A percentile compares a stretch with the other conserved stretches of the same genome.
phyloP scores from a whole-genome alignment of 352 stramenopile genomes.

The Phytophthora citricola region DNA sequence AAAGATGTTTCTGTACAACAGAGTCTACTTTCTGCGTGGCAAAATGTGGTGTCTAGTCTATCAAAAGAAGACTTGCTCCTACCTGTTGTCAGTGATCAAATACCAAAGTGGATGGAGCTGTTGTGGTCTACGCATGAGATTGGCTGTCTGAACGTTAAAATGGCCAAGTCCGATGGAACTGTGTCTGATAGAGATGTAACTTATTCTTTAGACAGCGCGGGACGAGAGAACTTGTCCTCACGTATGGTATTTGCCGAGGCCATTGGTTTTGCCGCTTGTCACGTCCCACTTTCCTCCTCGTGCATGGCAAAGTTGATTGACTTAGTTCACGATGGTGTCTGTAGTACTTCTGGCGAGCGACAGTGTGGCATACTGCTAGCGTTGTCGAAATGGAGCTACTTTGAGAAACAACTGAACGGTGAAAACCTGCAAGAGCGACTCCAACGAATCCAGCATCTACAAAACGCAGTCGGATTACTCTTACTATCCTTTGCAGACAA shows the following conservation, averaged over 20 bases:
- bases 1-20: constrained; percentile 33
- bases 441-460: constrained; percentile 30
- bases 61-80: constrained; percentile 32
- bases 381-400: constrained; percentile 58
- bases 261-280: constrained; percentile 48
- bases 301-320: constrained; percentile 31
- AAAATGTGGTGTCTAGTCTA: constrained; percentile 39
- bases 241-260: constrained; percentile 69
- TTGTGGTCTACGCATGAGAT: constrained; percentile 59
- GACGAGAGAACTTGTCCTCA: constrained; percentile 29
- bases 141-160: constrained; percentile 34
- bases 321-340: constrained; percentile 37
- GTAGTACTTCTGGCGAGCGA: constrained; percentile 51
- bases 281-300: constrained; percentile 30
- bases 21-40: constrained; percentile 52
- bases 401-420: constrained; percentile 38
- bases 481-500: constrained; percentile 50
- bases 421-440: constrained; percentile 3
- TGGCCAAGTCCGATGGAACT: constrained; percentile 3
- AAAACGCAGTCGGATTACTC: constrained; percentile 25
- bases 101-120: constrained; percentile 53
- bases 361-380: constrained; percentile 68
- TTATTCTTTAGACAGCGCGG: constrained; percentile 3
- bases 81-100: constrained; percentile 14
- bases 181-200: not conserved